These are phyloP conservation scores for Paraleonurus japonicus DNA, from an alignment of 257 asterid genomes.

Conservation along the genomic window DNA sequence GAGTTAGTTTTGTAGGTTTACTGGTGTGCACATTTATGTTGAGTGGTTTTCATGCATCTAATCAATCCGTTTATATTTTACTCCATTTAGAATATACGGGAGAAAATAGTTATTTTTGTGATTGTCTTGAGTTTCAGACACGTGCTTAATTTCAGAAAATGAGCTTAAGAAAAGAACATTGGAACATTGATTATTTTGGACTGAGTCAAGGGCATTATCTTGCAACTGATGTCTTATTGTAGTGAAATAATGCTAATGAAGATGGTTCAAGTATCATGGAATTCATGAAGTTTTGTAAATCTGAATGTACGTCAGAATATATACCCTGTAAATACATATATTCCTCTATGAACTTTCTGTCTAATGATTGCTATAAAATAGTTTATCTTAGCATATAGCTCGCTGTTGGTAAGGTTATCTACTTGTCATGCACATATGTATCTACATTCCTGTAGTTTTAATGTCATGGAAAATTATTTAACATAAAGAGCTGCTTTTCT, in stretches of 20 bases:
- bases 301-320: neutral
- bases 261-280: neutral
- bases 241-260: neutral
- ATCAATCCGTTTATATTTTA: neutral
- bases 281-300: neutral
- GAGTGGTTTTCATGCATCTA: neutral
- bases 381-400: neutral
- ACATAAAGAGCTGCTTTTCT: neutral
- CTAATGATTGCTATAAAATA: neutral
- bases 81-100: neutral
- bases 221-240: neutral
- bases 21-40: neutral
- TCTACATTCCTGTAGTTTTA: neutral
- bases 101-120: neutral
- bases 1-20: neutral
- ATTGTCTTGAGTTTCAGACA: neutral
- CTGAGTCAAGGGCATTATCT: constrained; percentile 2
- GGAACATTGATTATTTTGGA: neutral
- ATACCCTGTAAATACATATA: neutral
- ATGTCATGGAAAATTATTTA: constrained; percentile 16
- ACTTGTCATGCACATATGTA: neutral
- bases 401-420: neutral
- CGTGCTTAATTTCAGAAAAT: neutral
- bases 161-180: neutral
- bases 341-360: neutral